Base-by-base conservation (phyloP, 2,329 filamentous ascomycete species). In the Xylariaceae sp. region DNA sequence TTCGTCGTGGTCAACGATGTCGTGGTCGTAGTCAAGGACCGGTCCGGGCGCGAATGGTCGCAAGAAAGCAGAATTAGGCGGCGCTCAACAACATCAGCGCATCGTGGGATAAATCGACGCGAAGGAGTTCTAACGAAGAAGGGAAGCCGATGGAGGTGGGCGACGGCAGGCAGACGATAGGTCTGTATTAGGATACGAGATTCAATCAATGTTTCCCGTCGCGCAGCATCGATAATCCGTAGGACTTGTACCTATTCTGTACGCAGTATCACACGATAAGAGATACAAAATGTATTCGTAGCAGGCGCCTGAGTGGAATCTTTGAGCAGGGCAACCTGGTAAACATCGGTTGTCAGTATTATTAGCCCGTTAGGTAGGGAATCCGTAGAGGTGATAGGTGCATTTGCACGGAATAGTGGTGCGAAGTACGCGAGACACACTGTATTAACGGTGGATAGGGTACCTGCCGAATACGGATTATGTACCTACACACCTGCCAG, bases 31-130 rank as follows among this genome's bases (percentile, higher is more conserved):
- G 59, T 64, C 55, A 57, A 49, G 39, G 58, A 61, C 61, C 34
- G 51, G 62, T 59, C 58, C 67, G 62, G 64, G 39, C 55, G 67
- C 67, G 64, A 65, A 39, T 35, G 53, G 15, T 58, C 54, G 64
- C 63, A 59, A 58, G 51, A 59, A 58, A 51, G 51, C 59, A 53
- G 58, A 56, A 56, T 59, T 18, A 58, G 58, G 47, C 37, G 49
- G 57, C 35, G 50, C 13, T 56, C 51, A 51, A 39, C 53, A 56
- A 47, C 59, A 65, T 65, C 59, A 61, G 61, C 64, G 62, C 65
- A 66, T 66, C 56, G 59, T 63, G 53, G 50, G 52, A 52, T 45
- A 50, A n/a, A 30, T n/a, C 35, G 15, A 51, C 34, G 39, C 51
- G 54, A 45, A 55, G 35, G 52, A 53, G 15, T 45, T 56, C 56